Conservation (phyloP, 2,329 filamentous ascomycete genomes). For the Colletotrichum lini region DNA sequence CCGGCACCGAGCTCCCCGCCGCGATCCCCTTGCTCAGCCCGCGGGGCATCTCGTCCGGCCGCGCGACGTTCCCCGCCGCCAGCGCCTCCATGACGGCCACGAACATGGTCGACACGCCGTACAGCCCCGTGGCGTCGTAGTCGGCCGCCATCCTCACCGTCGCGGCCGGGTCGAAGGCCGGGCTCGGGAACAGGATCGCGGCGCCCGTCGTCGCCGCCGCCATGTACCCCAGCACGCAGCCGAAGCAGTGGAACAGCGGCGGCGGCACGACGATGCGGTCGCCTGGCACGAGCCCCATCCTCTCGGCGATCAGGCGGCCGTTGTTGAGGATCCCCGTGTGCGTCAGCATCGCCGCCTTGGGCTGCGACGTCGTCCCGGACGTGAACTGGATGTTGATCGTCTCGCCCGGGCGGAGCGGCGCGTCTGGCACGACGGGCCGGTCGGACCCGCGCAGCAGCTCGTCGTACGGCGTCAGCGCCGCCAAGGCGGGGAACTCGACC, state of each 20-base stretch:
- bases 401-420: constrained; percentile 72
- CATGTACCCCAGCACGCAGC: constrained; percentile 94
- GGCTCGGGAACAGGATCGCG: constrained; percentile 86
- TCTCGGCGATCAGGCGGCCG: constrained; percentile 83
- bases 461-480: constrained; percentile 62
- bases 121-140: constrained; percentile 75
- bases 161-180: constrained; percentile 86
- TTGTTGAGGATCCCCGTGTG: constrained; percentile 95
- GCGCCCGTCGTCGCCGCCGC: constrained; percentile 87
- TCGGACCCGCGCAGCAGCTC: constrained; percentile 55
- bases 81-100: constrained; percentile 87
- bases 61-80: constrained; percentile 54
- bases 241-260: constrained; percentile 92
- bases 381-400: constrained; percentile 98
- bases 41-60: constrained; percentile 46
- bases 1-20: constrained; percentile 88
- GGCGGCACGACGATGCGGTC: constrained; percentile 90
- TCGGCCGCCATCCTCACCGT: constrained; percentile 72
- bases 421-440: constrained; percentile 57
- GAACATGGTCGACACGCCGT: constrained; percentile 97
- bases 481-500: constrained; percentile 58
- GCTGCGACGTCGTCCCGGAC: constrained; percentile 90
- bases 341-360: constrained; percentile 91
- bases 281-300: constrained; percentile 82
- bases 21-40: constrained; percentile 89